These are phyloP conservation scores for Panellus pusillus DNA, from an alignment of 768 basidiomycete genomes.

Conservation along the genomic window DNA sequence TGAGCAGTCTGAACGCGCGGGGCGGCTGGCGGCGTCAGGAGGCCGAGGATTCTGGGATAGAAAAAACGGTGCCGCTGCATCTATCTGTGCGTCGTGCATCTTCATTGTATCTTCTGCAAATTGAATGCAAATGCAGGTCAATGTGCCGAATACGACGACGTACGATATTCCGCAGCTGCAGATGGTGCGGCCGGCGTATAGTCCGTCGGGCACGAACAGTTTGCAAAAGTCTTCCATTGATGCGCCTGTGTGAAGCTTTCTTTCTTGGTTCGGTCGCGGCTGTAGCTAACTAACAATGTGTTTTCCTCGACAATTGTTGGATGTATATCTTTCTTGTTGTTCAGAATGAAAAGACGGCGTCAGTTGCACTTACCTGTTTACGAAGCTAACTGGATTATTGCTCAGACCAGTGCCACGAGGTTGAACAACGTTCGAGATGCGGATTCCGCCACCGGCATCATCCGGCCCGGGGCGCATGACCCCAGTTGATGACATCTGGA, in stretches of 20 bases:
- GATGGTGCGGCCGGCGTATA: constrained; percentile 4
- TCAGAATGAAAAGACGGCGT: too few relatives aligned
- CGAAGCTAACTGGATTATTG: too few relatives aligned
- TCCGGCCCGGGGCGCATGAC: too few relatives aligned
- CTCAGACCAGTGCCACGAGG: too few relatives aligned
- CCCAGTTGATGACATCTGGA: too few relatives aligned
- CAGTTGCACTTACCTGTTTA: too few relatives aligned
- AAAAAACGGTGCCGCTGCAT: constrained; percentile 12
- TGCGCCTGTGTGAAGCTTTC: constrained; percentile 5
- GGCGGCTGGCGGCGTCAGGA: constrained; percentile 19
- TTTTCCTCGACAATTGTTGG: too few relatives aligned
- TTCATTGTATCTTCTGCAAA: background rate
- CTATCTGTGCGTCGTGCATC: constrained; percentile 9
- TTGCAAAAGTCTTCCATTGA: constrained; percentile 13
- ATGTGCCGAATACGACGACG: constrained; percentile 3
- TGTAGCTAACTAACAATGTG: too few relatives aligned
- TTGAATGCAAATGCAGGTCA: background rate
- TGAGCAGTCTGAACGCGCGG: constrained; percentile 40
- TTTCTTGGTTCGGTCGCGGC: background rate
- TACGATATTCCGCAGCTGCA: background rate
- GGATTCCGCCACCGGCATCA: too few relatives aligned
- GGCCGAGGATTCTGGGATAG: constrained; percentile 11
- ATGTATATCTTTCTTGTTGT: too few relatives aligned
- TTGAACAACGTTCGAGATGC: too few relatives aligned
- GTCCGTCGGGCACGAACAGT: background rate